Conservation (phyloP, 179 eudicot species). For the Camellia oleifera region DNA sequence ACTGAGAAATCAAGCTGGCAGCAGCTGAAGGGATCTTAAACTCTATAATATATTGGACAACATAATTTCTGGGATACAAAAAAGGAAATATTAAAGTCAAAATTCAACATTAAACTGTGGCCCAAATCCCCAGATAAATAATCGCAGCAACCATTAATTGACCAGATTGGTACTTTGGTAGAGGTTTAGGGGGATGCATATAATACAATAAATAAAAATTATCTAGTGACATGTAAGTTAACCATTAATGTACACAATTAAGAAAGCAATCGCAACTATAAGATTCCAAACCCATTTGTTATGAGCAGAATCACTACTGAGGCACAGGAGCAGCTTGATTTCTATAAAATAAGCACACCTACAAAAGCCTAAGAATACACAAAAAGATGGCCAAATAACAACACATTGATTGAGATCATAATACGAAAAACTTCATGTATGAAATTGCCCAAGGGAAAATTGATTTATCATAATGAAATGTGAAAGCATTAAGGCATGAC, state of each 20-base stretch:
- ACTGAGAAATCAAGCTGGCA: slow-evolving; percentile 42
- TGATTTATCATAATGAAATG: neutral
- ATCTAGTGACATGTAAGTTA: neutral
- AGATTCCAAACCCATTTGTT: neutral
- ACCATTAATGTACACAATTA: neutral
- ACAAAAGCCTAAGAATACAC: neutral
- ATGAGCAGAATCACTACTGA: neutral
- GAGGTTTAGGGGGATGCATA: neutral
- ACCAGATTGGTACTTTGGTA: neutral
- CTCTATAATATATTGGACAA: slow-evolving; percentile 65
- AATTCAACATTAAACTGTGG: neutral
- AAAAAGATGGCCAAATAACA: neutral
- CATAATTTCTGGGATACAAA: slow-evolving; percentile 62
- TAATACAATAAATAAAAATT: neutral
- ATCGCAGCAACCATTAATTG: neutral
- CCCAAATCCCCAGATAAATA: neutral
- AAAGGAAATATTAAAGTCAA: slow-evolving; percentile 1
- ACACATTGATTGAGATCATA: neutral
- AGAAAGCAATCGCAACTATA: neutral
- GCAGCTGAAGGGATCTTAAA: slow-evolving; percentile 47
- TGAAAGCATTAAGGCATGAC: neutral
- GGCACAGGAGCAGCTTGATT: neutral
- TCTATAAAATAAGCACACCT: neutral
- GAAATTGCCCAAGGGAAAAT: neutral
- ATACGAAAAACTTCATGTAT: neutral